Base-by-base conservation (phyloP, 75 land plant species). In the Pseudotsuga menziesii region DNA sequence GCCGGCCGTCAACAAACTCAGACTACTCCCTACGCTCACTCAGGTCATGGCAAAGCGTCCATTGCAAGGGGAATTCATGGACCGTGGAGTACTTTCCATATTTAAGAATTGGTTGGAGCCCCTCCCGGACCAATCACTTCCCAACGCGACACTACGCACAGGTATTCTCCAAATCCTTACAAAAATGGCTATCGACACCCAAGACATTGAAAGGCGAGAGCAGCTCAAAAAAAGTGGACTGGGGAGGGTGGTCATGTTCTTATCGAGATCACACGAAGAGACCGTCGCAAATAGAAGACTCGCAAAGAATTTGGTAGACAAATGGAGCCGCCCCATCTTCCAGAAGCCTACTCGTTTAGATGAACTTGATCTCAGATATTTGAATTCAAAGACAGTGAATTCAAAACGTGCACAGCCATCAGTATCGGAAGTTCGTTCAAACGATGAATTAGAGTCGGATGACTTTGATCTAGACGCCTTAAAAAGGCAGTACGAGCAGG, bases 21-120 rank as follows among this genome's bases (percentile, higher is more conserved):
- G 75, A 52, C 62, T 83, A 66, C 78, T 80, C 23, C 74, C 85
- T 1, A 61, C 66, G 69, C 74, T 83, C 1, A 56, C 63, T 48
- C 67, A 39, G 17, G 64, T 75, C 36, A 78, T 83, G 15, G 57
- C 76, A 70, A 83, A 83, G 57, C 78, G 82, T 23, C 83, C 80
- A 15, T 39, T 74, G 41, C 85, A 83, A 78, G 35, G 58, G 44
- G 83, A 83, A 39, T 83, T 83, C 58, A 23, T 83, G 61, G 85
- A 83, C 64, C 78, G 83, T 3, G 85, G 85, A 2, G 62, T 83
- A 6, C 32, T 83, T 4, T 66, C 76, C 13, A 69, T 69, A 0
- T 67, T 83, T 20, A 83, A 83, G 82, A 75, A 80, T 27, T 83
- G 85, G 85, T 78, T 83, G 23, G 83, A 83, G 60, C 83, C 85